Evolutionary conservation across 805 yeast species (phyloP), one percentile per base, ranked within the genome.

Genomic region (Cyberlindnera samutprakarnensis): DNA sequence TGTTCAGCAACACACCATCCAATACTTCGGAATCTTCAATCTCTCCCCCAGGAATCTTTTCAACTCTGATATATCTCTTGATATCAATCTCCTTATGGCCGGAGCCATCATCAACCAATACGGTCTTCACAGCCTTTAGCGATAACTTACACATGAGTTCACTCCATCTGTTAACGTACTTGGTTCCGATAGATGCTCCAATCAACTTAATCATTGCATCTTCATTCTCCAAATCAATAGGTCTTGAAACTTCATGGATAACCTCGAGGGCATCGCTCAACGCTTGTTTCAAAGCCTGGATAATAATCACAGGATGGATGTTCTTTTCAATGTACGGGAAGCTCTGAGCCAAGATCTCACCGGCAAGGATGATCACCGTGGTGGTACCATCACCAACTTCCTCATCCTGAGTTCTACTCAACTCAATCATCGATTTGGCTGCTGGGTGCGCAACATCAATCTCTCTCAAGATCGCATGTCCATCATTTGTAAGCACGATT

Each of bases 381-480:
- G 99, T 92, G 38, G 99, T 88, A 40, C 97, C 97, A 53, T 92
- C 99, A 35, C 99, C 99, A 35, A 76, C 98, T 63, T 90, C 98
- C 63, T 90, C 98, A 56, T 90, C 98, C 64, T 90, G 96, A 6
- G 98, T 88, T 63, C 98, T 75, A 50, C 92, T 78, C 44, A 92
- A 72, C 62, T 92, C 98, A 53, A 92, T 83, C 97, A 92, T 92
- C 20, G 95, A 82, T 62, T 92, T 92, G 28, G 99, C 99, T 5
- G 98, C 99, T 9, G 99, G 98, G 57, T 92, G 98, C 4, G 96
- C 87, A 35, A 83, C 94, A 55, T 90, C 97, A 46, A 92, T 92
- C 57, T 92, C 99, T 54, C 99, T 75, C 47, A 92, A 67, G 46
- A 92, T 92, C 13, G 99, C 98, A 61, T 92, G 98, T 11, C 99